phyloP scores from a whole-genome alignment of 495 filamentous ascomycete species.

The Xylaria sp. region DNA sequence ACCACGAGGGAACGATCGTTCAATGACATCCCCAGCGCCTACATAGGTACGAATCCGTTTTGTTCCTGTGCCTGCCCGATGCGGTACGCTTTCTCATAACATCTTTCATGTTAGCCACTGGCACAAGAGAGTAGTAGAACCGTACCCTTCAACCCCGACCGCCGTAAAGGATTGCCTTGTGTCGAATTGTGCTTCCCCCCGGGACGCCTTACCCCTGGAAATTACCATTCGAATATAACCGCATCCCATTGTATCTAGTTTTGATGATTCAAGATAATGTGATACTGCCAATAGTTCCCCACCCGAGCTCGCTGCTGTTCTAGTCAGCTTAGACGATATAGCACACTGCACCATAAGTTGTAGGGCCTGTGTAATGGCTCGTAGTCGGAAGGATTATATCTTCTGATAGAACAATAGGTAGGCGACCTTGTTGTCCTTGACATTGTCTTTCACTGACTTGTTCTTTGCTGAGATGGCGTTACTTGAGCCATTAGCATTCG shows the following conservation, averaged over 20 bases:
- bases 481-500: conserved; percentile 60
- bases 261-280: not conserved
- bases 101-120: not conserved
- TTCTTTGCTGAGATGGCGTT: conserved; percentile 48
- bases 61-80: conserved; percentile 4
- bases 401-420: conserved; percentile 96
- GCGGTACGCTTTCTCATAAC: conserved; percentile 10
- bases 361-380: not conserved
- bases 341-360: not conserved
- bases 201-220: conserved; percentile 11
- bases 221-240: not conserved
- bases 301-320: not conserved
- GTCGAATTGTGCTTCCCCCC: not conserved
- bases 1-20: not conserved
- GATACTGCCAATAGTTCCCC: not conserved
- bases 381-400: conserved; percentile 51
- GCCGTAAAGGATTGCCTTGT: not conserved
- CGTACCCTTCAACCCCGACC: not conserved
- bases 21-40: not conserved
- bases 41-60: not conserved
- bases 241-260: not conserved
- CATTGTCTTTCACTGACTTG: conserved; percentile 71
- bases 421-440: conserved; percentile 93
- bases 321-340: not conserved
- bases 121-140: not conserved